Base-by-base conservation (phyloP, 306 rosid genomes). In the Urtica urens region DNA sequence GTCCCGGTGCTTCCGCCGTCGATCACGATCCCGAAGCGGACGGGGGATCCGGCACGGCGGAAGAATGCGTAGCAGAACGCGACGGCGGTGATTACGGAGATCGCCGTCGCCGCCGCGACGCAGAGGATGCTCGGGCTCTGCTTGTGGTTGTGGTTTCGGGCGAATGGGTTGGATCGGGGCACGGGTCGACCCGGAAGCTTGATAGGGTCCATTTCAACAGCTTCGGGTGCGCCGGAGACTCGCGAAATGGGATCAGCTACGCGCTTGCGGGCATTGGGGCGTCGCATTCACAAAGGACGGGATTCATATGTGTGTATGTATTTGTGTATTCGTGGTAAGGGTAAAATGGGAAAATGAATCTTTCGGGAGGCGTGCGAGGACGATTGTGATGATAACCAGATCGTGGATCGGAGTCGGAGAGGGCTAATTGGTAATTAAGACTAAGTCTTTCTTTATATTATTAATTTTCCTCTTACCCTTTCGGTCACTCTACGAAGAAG, bases 1-100 rank as follows among this genome's bases (percentile, higher is more conserved):
- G 79, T 64, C 5, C 99, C 99, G 0, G 95, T 90, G 45, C 97
- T 90, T 23, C 97, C 97, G 0, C 99, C 95, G 49, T 90, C 99
- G 29, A 90, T 51, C 23, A 85, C 65, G 21, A 85, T 81, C 44
- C 79, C 74, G 52, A 75, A 83, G 46, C 75, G 67, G 9, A 10
- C 35, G 26, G 29, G 8, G 27, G 14, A 45, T 57, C 20, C 50
- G 58, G 21, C 55, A 59, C 11, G 27, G 10, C 49, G 39, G 34
- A 70, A 30, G 20, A 76, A 55, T 0, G 60, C 37, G 27, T 51
- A 77, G 29, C 63, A 78, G 17, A 78, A 18, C 9, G 75, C 16
- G 14, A 79, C 10, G 11, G 66, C 54, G 20, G 71, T 34, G n/a
- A n/a, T n/a, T n/a, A n/a, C n/a, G 3, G 73, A 58, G 44, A 80